These are phyloP conservation scores for Isabelozyma pseudorhagii DNA, from an alignment of 805 yeast species.

Conservation along the genomic window DNA sequence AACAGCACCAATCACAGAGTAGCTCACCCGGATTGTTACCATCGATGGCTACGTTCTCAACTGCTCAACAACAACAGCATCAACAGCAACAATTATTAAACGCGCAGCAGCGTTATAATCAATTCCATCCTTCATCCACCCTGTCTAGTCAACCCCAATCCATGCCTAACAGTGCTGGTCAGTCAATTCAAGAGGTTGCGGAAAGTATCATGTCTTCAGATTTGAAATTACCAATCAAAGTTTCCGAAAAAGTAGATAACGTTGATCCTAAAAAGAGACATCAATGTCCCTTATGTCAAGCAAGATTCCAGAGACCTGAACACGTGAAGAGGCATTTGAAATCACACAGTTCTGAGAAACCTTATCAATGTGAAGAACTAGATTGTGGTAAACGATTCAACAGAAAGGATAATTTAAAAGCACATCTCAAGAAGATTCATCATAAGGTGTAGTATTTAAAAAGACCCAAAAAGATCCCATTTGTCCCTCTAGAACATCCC, in stretches of 20 bases:
- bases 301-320: constrained; percentile 65
- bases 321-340: constrained; percentile 67
- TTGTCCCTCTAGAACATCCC: neutral
- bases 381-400: constrained; percentile 56
- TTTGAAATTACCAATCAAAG: constrained; percentile 15
- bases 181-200: constrained; percentile 11
- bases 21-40: constrained; percentile 19
- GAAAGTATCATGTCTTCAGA: constrained; percentile 16
- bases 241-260: constrained; percentile 30
- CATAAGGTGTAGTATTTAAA: constrained; percentile 9
- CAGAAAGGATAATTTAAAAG: constrained; percentile 58
- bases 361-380: constrained; percentile 50
- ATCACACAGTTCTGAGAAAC: constrained; percentile 56
- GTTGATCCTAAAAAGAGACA: constrained; percentile 53
- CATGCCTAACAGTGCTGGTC: neutral
- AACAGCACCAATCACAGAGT: neutral
- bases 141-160: neutral
- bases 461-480: neutral
- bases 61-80: neutral
- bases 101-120: constrained; percentile 2
- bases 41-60: constrained; percentile 29
- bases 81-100: neutral
- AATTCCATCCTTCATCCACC: constrained; percentile 1
- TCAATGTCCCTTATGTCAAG: constrained; percentile 61
- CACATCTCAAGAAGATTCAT: constrained; percentile 62